A percentile compares a stretch with the other conserved stretches of the same genome.
Conservation (phyloP, 345 rosid species). For the Orychophragmus violaceus region DNA sequence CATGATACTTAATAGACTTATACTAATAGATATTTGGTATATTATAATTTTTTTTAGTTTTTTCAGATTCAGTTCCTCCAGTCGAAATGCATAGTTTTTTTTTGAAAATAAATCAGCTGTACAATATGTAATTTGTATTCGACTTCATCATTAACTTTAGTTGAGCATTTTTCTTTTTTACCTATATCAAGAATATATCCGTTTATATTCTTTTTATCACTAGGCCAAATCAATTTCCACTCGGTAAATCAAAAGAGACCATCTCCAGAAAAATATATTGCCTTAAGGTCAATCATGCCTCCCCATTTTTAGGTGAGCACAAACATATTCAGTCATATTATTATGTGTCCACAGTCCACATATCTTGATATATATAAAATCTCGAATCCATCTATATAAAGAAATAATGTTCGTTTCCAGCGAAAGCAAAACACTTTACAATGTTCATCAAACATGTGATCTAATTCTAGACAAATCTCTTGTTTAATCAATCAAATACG, state of each 20-base stretch:
- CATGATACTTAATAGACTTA: not conserved
- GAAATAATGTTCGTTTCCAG: not conserved
- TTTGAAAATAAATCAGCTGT: not conserved
- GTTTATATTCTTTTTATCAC: not conserved
- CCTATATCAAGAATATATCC: not conserved
- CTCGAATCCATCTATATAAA: conserved; percentile 16
- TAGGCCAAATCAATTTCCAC: conserved; percentile 10
- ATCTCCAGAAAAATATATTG: not conserved
- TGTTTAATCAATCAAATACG: conserved; percentile 16
- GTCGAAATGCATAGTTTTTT: not conserved
- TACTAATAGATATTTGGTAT: not conserved
- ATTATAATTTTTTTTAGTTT: not conserved
- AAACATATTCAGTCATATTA: conserved; percentile 11
- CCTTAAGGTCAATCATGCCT: conserved; percentile 9
- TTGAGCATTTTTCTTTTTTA: not conserved
- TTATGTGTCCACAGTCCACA: not conserved
- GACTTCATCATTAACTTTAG: not conserved
- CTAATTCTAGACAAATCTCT: conserved; percentile 13
- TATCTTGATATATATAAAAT: not conserved
- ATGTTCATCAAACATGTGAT: conserved; percentile 17
- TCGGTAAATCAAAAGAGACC: not conserved
- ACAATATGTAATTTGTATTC: not conserved
- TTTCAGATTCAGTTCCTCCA: not conserved
- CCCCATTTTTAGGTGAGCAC: conserved; percentile 11
- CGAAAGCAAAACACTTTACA: not conserved